A percentile compares a stretch with the other conserved stretches of the same genome.
Conservation (phyloP, 176 grass and related monocot genomes). For the Phoenix roebelenii region DNA sequence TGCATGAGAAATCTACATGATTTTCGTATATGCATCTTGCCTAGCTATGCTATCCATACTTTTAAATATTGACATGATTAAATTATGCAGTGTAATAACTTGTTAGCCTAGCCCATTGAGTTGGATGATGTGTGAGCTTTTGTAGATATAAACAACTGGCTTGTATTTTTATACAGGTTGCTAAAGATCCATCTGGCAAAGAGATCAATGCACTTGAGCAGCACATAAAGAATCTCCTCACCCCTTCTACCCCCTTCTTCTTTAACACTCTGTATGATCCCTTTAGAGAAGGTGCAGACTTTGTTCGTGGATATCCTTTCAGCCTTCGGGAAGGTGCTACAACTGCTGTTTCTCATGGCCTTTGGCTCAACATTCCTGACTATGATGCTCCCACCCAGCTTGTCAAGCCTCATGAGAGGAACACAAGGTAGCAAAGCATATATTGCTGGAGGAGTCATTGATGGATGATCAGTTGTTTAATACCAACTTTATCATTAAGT, state of each 20-base stretch:
- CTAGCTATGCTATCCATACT: no score
- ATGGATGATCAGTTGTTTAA: no score
- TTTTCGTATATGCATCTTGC: no score
- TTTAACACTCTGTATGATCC: slow-evolving; percentile 52
- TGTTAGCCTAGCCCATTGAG: no score
- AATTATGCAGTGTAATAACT: no score
- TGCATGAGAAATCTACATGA: no score
- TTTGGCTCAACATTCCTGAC: slow-evolving; percentile 48
- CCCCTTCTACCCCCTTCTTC: slow-evolving; percentile 39
- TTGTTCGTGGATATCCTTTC: slow-evolving; percentile 48
- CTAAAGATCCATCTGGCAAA: slow-evolving; percentile 41
- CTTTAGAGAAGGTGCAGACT: slow-evolving; percentile 40
- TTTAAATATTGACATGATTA: no score
- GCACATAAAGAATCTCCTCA: slow-evolving; percentile 41
- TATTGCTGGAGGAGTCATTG: no score
- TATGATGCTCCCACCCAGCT: slow-evolving; percentile 43
- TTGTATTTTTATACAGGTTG: slow-evolving; percentile 18
- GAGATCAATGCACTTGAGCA: slow-evolving; percentile 45
- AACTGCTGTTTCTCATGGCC: slow-evolving; percentile 44
- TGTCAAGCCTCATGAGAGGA: slow-evolving; percentile 36
- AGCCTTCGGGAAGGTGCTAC: slow-evolving; percentile 38
- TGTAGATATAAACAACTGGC: no score
- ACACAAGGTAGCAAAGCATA: slow-evolving; percentile 21
- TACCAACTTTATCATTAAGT: no score
- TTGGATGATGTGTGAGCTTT: no score